Evolutionary conservation across 139 green algal genomes (phyloP), one percentile per base, ranked within the genome.

Genomic region (Raphidocelis subcapitata): DNA sequence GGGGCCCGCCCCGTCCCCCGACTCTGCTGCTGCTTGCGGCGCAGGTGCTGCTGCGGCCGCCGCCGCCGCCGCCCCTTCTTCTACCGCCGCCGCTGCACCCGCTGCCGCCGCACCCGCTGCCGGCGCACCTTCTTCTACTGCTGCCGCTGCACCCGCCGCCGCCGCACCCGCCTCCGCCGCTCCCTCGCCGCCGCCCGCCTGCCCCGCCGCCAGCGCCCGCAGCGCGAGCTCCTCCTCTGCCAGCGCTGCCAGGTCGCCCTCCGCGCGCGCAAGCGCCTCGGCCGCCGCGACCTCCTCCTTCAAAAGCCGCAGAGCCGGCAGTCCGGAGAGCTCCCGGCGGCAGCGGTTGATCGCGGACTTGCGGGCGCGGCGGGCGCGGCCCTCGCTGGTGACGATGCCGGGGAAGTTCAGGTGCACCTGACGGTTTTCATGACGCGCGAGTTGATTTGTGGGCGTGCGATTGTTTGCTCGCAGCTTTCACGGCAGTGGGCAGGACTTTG

Each of bases 361-460:
- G 41, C 63, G 62, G 15, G 69, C 72, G 23, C 24, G 35, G 20
- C 56, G 28, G 21, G 56, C 65, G 24, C 33, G 15, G 4, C 51
- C 69, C 68, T 87, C 81, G 0, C 79, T 85, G 49, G 79, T 86
- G 16, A 85, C 59, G 35, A 87, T 62, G 20, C 59, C 36, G 0
- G 84, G 81, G 55, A 80, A 90, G 70, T 85, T 87, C 26, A 90
- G 32, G 73, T 90, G 84, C 24, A 90, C 51, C n/a, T 29, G 26
- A 10, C 8, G 26, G n/a, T 10, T 36, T 4, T 10, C 3, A 5
- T 36, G 26, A n/a, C n/a, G n/a, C n/a, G n/a, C n/a, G n/a, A n/a
- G n/a, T n/a, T n/a, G n/a, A n/a, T n/a, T n/a, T n/a, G n/a, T n/a
- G n/a, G n/a, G n/a, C n/a, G n/a, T n/a, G n/a, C n/a, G n/a, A n/a